Conservation (phyloP, 495 filamentous ascomycete species). For the Xylaria castorea region DNA sequence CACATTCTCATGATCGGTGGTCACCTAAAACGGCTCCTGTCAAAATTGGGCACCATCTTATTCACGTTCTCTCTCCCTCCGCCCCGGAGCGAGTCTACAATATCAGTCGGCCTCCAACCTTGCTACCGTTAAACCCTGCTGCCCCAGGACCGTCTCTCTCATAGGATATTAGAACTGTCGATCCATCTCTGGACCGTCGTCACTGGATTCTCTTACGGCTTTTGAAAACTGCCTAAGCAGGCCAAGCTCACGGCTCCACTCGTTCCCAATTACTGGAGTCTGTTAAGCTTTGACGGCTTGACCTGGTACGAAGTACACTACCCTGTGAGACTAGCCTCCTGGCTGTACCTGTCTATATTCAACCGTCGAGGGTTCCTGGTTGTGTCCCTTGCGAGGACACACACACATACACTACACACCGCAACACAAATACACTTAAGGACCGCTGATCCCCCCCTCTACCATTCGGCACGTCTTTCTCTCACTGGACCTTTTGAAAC, state of each 20-base stretch:
- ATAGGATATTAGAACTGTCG: conserved; percentile 52
- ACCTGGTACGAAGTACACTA: conserved; percentile 45
- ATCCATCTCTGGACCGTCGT: conserved; percentile 55
- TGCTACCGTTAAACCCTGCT: conserved; percentile 25
- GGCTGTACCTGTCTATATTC: conserved; percentile 37
- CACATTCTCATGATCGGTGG: conserved; percentile 48
- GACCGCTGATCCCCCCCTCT: conserved; percentile 75
- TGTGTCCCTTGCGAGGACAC: conserved; percentile 47
- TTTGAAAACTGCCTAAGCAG: conserved; percentile 32
- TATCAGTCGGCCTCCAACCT: conserved; percentile 28
- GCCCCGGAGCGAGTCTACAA: conserved; percentile 40
- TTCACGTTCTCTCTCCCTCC: conserved; percentile 38
- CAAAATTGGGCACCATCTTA: conserved; percentile 46
- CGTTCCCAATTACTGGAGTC: conserved; percentile 51
- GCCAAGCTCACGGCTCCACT: conserved; percentile 48
- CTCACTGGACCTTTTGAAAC: conserved; percentile 43
- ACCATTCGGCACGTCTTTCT: conserved; percentile 53
- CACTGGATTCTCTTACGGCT: conserved; percentile 45
- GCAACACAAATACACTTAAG: conserved; percentile 70
- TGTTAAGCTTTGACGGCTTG: conserved; percentile 51
- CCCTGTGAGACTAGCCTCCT: conserved; percentile 24
- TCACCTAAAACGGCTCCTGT: conserved; percentile 46
- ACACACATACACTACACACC: conserved; percentile 69
- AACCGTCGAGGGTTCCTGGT: conserved; percentile 42
- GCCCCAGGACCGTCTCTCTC: conserved; percentile 33